Base-by-base conservation (phyloP, 2,329 filamentous ascomycete species). In the Colletotrichum siamense region DNA sequence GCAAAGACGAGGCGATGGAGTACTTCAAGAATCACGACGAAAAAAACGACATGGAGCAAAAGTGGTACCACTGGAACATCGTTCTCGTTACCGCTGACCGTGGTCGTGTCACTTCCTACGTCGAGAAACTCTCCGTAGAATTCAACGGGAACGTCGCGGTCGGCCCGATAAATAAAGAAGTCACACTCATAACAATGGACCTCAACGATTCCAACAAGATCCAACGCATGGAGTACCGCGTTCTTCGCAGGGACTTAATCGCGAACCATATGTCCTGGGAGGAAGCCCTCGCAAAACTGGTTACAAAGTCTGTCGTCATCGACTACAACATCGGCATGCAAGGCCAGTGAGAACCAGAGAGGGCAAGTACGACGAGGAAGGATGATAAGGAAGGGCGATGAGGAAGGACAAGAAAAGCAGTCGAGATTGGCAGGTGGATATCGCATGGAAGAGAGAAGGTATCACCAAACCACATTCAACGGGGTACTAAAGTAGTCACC, bases 391-490 rank as follows among this genome's bases (percentile, higher is more conserved):
- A 34, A 6, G 12, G 12, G 3, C 6, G 32, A 6, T 13, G 30
- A 34, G 32, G 5, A 39, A 39, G 2, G 36, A 18, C 36, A 44
- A 5, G 0, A 10, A n/a, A 18, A 10, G 8, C 15, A 44, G 4
- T 10, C 36, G 39, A 12, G 8, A 7, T 6, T n/a, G 9, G 0
- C 5, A 12, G 18, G 16, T n/a, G 5, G 18, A 49, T 6, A n/a
- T 10, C 18, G 5, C 8, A 49, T 12, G 39, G 8, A n/a, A n/a
- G 16, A 44, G 18, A n/a, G 18, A 10, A 44, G 39, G 18, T n/a
- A 44, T 5, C 5, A n/a, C 3, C 39, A n/a, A 44, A 24, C 16
- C 10, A 3, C 3, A 18, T 0, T 59, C 24, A 28, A 28, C 0
- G 7, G 52, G 24, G 2, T 44, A 44, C 39, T 9, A 2, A 24